Base-by-base conservation (phyloP, 768 basidiomycete species). In the Boletus coccyginus region DNA sequence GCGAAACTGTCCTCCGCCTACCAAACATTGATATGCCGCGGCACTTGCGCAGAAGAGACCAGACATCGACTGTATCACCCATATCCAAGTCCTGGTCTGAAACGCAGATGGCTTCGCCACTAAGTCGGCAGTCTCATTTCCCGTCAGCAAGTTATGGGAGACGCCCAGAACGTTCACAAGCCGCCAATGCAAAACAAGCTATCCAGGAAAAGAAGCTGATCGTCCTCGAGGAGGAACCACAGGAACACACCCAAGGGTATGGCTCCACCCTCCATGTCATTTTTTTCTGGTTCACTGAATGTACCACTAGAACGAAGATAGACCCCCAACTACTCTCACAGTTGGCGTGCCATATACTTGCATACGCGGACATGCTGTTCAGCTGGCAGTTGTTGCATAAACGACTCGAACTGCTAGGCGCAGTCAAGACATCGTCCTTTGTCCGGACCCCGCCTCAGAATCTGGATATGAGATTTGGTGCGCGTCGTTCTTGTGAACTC, bases 341-440 rank as follows among this genome's bases (percentile, higher is more conserved):
- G 53, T 58, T 79, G 36, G 66, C 75, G 21, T 72, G 67, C 9
- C 90, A 94, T 67, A 75, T 93, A 21, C 71, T 84, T 42, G 76
- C 78, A 1, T 94, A 94, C 65, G 87, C 88, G 7, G 90, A 94
- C 53, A 73, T 88, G 59, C 74, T 94, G 24, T 83, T 84, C 60
- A 74, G 85, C 43, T 94, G 92, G 93, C 74, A 83, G 58, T 68
- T 92, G 50, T 74, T 81, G 61, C 77, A 83, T 40, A 88, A 91
- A 66, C 82, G 92, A 3, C 71, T 86, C 17, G 90, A 92, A 60
- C 77, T 94, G 1, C 71, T 93, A 54, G 90, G 90, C 59, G 76
- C 81, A n/a, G 78, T 86, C 21, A 76, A 76, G 58, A 69, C 46
- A 53, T 74, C 64, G 51, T 43, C 65, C 66, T 54, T 54, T 50